phyloP scores from a whole-genome alignment of 73 alveolate genomes.

The Tetrahymena borealis region DNA sequence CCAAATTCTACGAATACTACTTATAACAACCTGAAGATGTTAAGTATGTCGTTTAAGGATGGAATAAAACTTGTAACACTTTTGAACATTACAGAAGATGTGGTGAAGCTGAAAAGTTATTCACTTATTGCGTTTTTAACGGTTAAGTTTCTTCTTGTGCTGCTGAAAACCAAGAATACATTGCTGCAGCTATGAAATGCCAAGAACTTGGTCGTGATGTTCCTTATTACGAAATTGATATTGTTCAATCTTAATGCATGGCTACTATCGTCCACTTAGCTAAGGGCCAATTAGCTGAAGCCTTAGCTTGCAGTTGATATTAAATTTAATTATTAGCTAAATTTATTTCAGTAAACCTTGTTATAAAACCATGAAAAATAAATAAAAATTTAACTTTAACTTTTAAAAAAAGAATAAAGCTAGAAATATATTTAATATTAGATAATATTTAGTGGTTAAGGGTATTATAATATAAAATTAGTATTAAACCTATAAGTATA shows the following conservation, averaged over 20 bases:
- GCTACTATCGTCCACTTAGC: background rate
- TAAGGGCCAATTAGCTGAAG: background rate
- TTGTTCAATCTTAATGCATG: background rate
- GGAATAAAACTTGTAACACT: background rate
- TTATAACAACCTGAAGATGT: background rate
- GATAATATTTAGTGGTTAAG: no score
- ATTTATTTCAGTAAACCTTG: no score
- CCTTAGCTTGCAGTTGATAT: background rate
- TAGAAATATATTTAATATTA: no score
- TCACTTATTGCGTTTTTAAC: background rate
- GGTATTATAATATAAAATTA: no score
- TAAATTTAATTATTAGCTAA: no score
- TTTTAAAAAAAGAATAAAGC: no score
- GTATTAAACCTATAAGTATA: no score
- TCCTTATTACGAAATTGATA: background rate
- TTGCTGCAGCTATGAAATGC: background rate
- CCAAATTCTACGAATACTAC: background rate
- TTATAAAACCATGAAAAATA: no score
- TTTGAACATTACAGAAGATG: background rate
- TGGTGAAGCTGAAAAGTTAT: background rate
- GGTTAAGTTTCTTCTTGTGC: background rate
- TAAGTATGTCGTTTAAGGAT: background rate
- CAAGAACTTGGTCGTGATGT: background rate
- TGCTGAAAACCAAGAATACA: background rate
- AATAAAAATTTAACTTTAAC: no score